Evolutionary conservation across 1,284 basidiomycete species (phyloP), one percentile per base, ranked within the genome.

Genomic region (Microbotryum silenes-acaulis): DNA sequence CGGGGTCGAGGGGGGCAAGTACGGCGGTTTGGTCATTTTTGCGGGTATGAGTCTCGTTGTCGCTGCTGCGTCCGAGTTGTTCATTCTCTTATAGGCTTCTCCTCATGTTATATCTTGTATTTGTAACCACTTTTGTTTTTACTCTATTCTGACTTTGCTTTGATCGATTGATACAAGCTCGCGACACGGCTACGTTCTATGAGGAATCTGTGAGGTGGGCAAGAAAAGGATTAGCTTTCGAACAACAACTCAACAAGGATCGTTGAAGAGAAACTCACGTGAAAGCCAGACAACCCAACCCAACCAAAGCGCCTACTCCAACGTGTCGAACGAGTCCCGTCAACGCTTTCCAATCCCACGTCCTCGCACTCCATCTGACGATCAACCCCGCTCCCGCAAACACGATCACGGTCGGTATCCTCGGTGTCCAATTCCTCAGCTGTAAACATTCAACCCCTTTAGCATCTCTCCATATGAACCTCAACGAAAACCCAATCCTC

Each of bases 401-500:
- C 20, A 59, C 53, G 0, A 42, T 31, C 31, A 63, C 6, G 1
- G 66, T 65, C 33, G 33, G 5, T 3, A 44, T 1, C 1, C 49
- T 45, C 4, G 66, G 66, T 23, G 37, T 33, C 66, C 66, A 68
- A 6, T 16, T 47, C 20, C 16, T 21, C 31, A 6, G 8, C 21
- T 21, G 37, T 16, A 20, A 6, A 21, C n/a, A 33, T 48, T 42
- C 12, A 1, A 23, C 42, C 37, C 10, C 37, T 45, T 51, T n/a
- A n/a, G 55, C 31, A 23, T 21, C 51, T 16, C 23, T 6, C 12
- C 20, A 4, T 2, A 67, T 57, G 52, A 70, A 72, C 5, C 48
- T 9, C 37, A 55, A 61, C 23, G 67, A 81, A 67, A 84, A 89
- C 16, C 75, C 73, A 55, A 83, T 85, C 23, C 86, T 78, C 27